phyloP scores from a whole-genome alignment of 306 rosid genomes.

The Datisca glomerata region DNA sequence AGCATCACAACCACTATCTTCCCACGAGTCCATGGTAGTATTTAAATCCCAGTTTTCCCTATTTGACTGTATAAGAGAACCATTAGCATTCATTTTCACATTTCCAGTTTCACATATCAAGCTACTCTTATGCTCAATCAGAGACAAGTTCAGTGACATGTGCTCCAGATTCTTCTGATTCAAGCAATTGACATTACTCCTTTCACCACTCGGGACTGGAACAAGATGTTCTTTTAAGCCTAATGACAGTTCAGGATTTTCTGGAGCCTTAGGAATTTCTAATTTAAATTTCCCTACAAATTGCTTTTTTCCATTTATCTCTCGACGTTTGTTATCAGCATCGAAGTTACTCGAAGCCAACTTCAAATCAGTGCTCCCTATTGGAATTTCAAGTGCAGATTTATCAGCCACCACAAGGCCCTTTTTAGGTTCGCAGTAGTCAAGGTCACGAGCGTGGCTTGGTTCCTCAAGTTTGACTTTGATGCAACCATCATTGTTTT shows the following conservation, averaged over 20 bases:
- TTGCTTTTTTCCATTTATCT: conserved; percentile 14
- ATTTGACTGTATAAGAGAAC: conserved; percentile 24
- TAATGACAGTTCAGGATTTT: conserved; percentile 34
- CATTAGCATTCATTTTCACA: conserved; percentile 13
- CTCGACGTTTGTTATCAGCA: conserved; percentile 26
- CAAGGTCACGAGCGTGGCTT: conserved; percentile 20
- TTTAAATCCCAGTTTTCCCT: conserved; percentile 97
- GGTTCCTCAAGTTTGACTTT: conserved; percentile 37
- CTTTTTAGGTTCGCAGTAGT: conserved; percentile 22
- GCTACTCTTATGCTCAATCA: conserved; percentile 38
- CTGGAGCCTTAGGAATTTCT: conserved; percentile 22
- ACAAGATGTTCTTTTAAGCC: conserved; percentile 29
- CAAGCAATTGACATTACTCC: conserved; percentile 9
- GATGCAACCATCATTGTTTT: conserved; percentile 14
- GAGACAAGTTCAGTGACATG: conserved; percentile 45
- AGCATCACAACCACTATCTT: conserved; percentile 33
- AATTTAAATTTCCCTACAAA: conserved; percentile 25
- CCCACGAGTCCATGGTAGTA: conserved; percentile 95
- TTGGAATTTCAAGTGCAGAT: conserved; percentile 14
- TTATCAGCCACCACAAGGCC: conserved; percentile 21
- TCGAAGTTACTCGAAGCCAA: conserved; percentile 36
- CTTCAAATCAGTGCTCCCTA: conserved; percentile 30
- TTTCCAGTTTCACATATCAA: conserved; percentile 19
- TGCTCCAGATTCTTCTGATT: conserved; percentile 28
- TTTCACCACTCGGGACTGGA: conserved; percentile 21